phyloP scores from a whole-genome alignment of 768 basidiomycete species.

The Mycena haematopus region DNA sequence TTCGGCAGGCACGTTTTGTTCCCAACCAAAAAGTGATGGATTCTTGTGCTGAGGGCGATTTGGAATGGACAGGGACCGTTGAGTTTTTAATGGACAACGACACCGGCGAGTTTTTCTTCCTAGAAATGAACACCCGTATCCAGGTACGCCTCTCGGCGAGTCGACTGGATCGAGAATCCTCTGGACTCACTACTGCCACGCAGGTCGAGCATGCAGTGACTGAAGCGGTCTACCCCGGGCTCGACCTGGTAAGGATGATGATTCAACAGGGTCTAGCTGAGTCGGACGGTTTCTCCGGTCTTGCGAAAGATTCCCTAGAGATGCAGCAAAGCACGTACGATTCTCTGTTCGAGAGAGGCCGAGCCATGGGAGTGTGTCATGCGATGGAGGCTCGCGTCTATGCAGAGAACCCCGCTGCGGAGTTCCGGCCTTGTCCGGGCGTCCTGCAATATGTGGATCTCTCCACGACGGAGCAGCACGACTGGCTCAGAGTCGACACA shows the following conservation, averaged over 20 bases:
- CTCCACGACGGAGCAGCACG: conserved; percentile 29
- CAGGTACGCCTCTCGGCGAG: conserved; percentile 46
- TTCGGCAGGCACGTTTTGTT: conserved; percentile 54
- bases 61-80: conserved; percentile 64
- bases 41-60: too few relatives aligned
- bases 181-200: conserved; percentile 5
- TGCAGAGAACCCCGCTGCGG: conserved; percentile 64
- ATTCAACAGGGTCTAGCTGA: conserved; percentile 59
- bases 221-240: conserved; percentile 56
- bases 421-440: conserved; percentile 66
- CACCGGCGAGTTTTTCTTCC: conserved; percentile 63
- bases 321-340: conserved; percentile 50
- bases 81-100: conserved; percentile 68
- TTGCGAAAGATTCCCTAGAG: conserved; percentile 23
- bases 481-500: conserved; percentile 67
- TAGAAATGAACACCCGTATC: conserved; percentile 76
- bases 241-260: conserved; percentile 73
- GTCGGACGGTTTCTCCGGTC: conserved; percentile 28
- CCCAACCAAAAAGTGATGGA: neutral
- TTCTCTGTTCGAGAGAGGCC: conserved; percentile 16
- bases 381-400: conserved; percentile 67
- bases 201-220: conserved; percentile 75
- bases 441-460: conserved; percentile 62
- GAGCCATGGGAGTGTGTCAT: conserved; percentile 34
- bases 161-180: neutral